phyloP scores from a whole-genome alignment of 495 filamentous ascomycete species.

The Hypoxylon perforatum region DNA sequence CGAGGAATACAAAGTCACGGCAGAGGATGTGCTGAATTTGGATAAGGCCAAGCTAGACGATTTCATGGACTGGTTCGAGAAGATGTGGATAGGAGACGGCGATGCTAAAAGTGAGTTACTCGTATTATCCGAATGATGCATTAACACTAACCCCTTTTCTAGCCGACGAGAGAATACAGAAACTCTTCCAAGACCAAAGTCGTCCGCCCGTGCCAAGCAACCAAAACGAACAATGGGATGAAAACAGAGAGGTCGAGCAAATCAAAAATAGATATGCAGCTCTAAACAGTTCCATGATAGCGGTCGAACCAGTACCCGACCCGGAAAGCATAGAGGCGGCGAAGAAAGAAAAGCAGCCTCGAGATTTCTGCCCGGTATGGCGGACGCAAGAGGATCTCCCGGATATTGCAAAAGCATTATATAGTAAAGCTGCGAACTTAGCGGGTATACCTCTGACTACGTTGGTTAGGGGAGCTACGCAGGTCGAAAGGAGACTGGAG shows the following conservation, averaged over 20 bases:
- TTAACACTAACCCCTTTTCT: slow-evolving; percentile 4
- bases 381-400: slow-evolving; percentile 66
- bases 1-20: slow-evolving; percentile 61
- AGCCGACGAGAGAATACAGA: slow-evolving; percentile 31
- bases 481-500: slow-evolving; percentile 64
- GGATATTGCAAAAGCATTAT: slow-evolving; percentile 64
- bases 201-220: slow-evolving; percentile 11
- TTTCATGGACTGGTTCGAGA: slow-evolving; percentile 91
- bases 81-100: slow-evolving; percentile 70
- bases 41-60: slow-evolving; percentile 74
- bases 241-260: neutral
- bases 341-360: slow-evolving; percentile 57
- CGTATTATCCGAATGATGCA: neutral
- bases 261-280: slow-evolving; percentile 23
- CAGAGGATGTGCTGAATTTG: slow-evolving; percentile 77
- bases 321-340: slow-evolving; percentile 37
- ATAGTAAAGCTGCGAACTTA: slow-evolving; percentile 62
- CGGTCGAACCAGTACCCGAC: slow-evolving; percentile 37
- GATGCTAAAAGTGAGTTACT: slow-evolving; percentile 53
- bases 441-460: slow-evolving; percentile 48
- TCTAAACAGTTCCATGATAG: slow-evolving; percentile 17
- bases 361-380: slow-evolving; percentile 68
- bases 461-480: slow-evolving; percentile 56
- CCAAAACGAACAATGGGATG: neutral
- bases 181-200: slow-evolving; percentile 25